Conservation (phyloP, 1,284 basidiomycete species). For the Boletus smithii region DNA sequence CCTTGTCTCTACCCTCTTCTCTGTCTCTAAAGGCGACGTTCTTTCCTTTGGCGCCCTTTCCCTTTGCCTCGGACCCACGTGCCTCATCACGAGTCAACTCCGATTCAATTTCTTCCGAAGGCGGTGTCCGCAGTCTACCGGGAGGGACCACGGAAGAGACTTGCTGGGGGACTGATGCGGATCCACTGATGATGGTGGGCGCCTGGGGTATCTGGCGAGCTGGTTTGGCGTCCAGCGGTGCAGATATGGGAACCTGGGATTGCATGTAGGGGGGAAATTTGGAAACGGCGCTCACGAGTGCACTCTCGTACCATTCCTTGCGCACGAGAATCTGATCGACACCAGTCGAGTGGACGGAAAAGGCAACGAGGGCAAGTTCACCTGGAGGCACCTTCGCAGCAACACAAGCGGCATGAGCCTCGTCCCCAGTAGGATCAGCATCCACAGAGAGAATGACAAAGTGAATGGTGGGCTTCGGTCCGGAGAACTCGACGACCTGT, state of each 20-base stretch:
- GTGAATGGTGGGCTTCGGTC: slow-evolving; percentile 80
- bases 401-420: slow-evolving; percentile 74
- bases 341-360: slow-evolving; percentile 76
- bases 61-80: slow-evolving; percentile 49
- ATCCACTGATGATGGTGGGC: slow-evolving; percentile 20
- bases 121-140: slow-evolving; percentile 57
- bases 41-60: slow-evolving; percentile 50
- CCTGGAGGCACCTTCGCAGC: slow-evolving; percentile 74
- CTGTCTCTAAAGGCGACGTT: slow-evolving; percentile 63
- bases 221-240: slow-evolving; percentile 36
- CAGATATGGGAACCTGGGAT: slow-evolving; percentile 30
- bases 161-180: slow-evolving; percentile 16
- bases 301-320: slow-evolving; percentile 75
- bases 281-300: slow-evolving; percentile 49
- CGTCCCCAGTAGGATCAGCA: slow-evolving; percentile 72
- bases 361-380: slow-evolving; percentile 74
- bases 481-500: slow-evolving; percentile 75
- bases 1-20: slow-evolving; percentile 48
- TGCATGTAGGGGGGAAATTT: slow-evolving; percentile 59
- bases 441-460: slow-evolving; percentile 80
- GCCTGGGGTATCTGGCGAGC: slow-evolving; percentile 39
- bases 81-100: slow-evolving; percentile 60
- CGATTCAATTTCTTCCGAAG: slow-evolving; percentile 67
- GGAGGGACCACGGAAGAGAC: slow-evolving; percentile 27
- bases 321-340: slow-evolving; percentile 81